Conservation (phyloP, 306 rosid genomes). For the Heteromeles arbutifolia region DNA sequence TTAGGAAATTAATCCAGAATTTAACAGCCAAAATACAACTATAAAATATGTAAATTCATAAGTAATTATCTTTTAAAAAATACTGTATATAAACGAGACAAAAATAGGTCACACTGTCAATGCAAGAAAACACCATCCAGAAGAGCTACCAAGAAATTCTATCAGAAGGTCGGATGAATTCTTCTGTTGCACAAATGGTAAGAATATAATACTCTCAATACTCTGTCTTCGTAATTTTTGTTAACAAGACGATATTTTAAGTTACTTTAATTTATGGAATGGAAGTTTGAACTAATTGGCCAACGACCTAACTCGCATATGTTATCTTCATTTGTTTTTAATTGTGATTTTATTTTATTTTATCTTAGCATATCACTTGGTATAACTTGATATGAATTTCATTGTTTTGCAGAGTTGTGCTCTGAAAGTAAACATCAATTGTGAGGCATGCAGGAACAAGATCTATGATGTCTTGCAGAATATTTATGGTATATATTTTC, state of each 20-base stretch:
- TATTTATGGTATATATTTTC: constrained; percentile 33
- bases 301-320: no score
- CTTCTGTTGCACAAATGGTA: constrained; percentile 38
- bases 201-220: not conserved
- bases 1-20: not conserved
- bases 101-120: not conserved
- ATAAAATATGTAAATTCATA: not conserved
- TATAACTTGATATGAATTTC: not conserved
- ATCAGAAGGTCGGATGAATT: constrained; percentile 19
- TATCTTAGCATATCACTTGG: not conserved
- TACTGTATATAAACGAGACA: not conserved
- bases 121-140: no score
- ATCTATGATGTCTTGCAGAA: constrained; percentile 25
- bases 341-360: not conserved
- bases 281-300: no score
- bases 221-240: not conserved
- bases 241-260: not conserved
- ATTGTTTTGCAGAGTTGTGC: constrained; percentile 30
- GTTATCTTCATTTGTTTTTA: no score
- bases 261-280: no score
- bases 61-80: not conserved
- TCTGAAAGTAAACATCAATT: constrained; percentile 29
- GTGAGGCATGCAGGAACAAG: constrained; percentile 33
- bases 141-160: not conserved
- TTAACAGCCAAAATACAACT: not conserved